A percentile compares a stretch with the other conserved stretches of the same genome.
These are phyloP conservation scores for Bryopsis sp. DNA, from an alignment of 139 green algal genomes.

Conservation along the genomic window DNA sequence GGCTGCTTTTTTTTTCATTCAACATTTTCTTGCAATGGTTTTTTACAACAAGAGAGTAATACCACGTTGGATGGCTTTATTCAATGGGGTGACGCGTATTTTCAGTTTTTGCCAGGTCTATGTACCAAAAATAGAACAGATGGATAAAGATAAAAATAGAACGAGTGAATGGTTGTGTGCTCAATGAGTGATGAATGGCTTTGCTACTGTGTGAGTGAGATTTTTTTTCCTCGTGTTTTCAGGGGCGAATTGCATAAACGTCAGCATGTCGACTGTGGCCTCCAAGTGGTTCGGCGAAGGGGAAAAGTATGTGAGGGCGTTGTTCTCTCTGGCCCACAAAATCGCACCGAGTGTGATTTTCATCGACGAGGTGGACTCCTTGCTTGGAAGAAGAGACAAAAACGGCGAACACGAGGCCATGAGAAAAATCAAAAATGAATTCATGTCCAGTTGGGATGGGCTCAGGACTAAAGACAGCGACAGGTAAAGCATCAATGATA, in stretches of 20 bases:
- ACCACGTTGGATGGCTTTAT: too few species aligned
- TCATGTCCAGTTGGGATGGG: conserved; percentile 61
- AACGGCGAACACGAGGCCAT: conserved; percentile 58
- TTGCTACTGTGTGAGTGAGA: too few species aligned
- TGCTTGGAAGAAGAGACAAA: conserved; percentile 32
- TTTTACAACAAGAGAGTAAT: too few species aligned
- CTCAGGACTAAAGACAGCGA: conserved; percentile 44
- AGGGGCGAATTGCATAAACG: conserved; percentile 57
- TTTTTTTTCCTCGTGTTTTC: not conserved
- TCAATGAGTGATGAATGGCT: too few species aligned
- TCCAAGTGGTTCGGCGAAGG: conserved; percentile 42
- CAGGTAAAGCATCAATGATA: not conserved
- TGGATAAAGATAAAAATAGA: too few species aligned
- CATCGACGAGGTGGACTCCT: conserved; percentile 54
- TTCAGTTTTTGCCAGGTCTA: too few species aligned
- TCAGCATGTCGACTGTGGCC: conserved; percentile 47
- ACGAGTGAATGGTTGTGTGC: too few species aligned
- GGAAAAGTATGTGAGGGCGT: conserved; percentile 43
- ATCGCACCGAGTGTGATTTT: conserved; percentile 65
- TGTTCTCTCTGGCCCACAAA: conserved; percentile 60
- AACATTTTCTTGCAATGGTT: not conserved
- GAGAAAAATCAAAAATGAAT: conserved; percentile 70
- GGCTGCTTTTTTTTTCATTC: not conserved
- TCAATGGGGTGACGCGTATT: too few species aligned
- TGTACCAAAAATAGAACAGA: too few species aligned